phyloP scores from a whole-genome alignment of 306 rosid genomes.

The Quercus suber region DNA sequence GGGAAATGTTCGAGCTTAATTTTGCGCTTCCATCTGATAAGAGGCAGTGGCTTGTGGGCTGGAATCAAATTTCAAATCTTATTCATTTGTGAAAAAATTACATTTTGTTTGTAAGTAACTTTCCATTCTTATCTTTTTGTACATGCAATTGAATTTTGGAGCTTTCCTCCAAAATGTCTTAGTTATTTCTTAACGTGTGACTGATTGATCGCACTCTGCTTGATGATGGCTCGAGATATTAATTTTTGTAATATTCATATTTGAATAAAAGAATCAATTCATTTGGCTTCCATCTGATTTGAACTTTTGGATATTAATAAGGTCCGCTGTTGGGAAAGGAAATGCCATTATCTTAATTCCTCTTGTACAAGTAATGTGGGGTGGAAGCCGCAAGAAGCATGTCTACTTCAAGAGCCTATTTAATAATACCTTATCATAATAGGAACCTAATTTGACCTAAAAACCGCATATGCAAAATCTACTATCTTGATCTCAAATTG shows the following conservation, averaged over 20 bases:
- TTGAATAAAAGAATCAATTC: slow-evolving; percentile 16
- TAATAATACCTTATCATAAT: no score
- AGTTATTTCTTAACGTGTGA: background rate
- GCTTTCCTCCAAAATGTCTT: slow-evolving; percentile 23
- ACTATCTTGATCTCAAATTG: no score
- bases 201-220: slow-evolving; percentile 2
- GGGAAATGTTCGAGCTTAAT: slow-evolving; percentile 95
- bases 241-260: background rate
- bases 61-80: slow-evolving; percentile 80
- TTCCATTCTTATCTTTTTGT: slow-evolving; percentile 31
- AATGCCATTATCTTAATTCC: background rate
- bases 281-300: background rate
- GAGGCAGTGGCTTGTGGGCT: slow-evolving; percentile 86
- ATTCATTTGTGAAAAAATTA: slow-evolving; percentile 55
- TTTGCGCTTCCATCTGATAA: slow-evolving; percentile 84
- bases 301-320: background rate
- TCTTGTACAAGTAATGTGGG: background rate
- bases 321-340: background rate
- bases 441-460: no score
- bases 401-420: no score
- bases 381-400: no score
- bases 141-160: slow-evolving; percentile 44
- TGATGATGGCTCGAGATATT: slow-evolving; percentile 4
- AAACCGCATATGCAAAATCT: no score
- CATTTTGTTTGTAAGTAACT: slow-evolving; percentile 31